Base-by-base conservation (phyloP, 148 eudicot species). In the Persicaria tinctoria region DNA sequence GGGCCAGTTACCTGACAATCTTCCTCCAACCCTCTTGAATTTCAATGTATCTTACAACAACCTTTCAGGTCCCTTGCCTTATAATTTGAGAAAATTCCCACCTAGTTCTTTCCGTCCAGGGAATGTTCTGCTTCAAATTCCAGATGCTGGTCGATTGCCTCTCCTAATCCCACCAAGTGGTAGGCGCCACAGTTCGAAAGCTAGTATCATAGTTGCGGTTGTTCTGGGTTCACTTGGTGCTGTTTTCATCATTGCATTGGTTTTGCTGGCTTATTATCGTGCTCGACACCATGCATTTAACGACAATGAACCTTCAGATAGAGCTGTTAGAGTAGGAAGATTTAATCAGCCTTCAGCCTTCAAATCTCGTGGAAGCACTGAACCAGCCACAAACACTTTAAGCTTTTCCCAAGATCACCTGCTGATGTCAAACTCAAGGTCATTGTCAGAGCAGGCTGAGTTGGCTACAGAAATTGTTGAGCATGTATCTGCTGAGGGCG, bases 401-500 rank as follows among this genome's bases (percentile, higher is more conserved):
- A 92, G 93, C 76, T 91, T 91, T 77, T 91, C 98, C 53, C 86
- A 89, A 73, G 95, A 90, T 84, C 96, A 83, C 79, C 79, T 94
- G 78, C 83, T 94, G 69, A 81, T 90, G 54, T 78, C 98, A 76
- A 87, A 87, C 78, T 86, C 96, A 55, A 86, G 91, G 81, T 77
- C 93, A 62, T 77, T 94, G 78, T 90, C 93, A 4, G 96, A 93
- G 75, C 91, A 83, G 76, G 77, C 80, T 50, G 98, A 86, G 77
- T 72, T 84, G 73, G 84, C 81, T 17, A 78, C 85, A 64, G 95
- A 85, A 60, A 86, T 80, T 74, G 85, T 78, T 74, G 90, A 87
- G 72, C 90, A 80, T 73, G 82, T 76, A 76, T 84, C 70, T 41
- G 47, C 89, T 46, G 83, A 77, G 45, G 79, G 77, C 49, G 75